Conservation (phyloP, 345 rosid genomes). For the Salix dunnii region DNA sequence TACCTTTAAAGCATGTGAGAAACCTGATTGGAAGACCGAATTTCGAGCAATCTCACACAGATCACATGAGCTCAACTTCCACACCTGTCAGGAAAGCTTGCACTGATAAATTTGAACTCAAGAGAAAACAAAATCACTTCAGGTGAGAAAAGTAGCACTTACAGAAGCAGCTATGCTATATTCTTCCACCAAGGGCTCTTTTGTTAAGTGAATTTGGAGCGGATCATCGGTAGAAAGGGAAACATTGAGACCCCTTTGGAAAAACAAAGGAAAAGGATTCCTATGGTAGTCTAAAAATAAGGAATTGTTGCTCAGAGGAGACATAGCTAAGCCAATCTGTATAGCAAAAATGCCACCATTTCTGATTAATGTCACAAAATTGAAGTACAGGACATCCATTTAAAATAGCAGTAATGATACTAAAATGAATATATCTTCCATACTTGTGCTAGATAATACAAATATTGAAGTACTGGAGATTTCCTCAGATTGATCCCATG, state of each 20-base stretch:
- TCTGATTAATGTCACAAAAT: constrained; percentile 17
- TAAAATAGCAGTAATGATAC: not conserved
- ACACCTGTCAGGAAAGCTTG: constrained; percentile 47
- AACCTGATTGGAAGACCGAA: constrained; percentile 98
- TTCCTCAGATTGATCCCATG: constrained; percentile 95
- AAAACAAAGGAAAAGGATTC: constrained; percentile 88
- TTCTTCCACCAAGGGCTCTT: constrained; percentile 97
- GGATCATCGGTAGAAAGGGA: constrained; percentile 98
- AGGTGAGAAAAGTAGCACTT: constrained; percentile 25
- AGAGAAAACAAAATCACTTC: not conserved
- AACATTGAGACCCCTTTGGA: constrained; percentile 91
- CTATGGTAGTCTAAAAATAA: constrained; percentile 92
- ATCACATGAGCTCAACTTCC: constrained; percentile 98
- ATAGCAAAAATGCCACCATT: constrained; percentile 20
- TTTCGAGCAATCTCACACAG: constrained; percentile 97
- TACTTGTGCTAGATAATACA: constrained; percentile 95
- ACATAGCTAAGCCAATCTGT: constrained; percentile 97
- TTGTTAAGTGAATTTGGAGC: constrained; percentile 93
- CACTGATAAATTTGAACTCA: not conserved
- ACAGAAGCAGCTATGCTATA: constrained; percentile 99
- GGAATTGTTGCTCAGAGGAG: constrained; percentile 99
- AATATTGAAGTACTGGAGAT: constrained; percentile 99
- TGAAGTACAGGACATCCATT: not conserved
- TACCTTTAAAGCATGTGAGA: constrained; percentile 98
- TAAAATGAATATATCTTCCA: not conserved